These are phyloP conservation scores for Amoeboaphelidium occidentale DNA, from an alignment of 371 early-diverging fungal genomes.

Conservation along the genomic window DNA sequence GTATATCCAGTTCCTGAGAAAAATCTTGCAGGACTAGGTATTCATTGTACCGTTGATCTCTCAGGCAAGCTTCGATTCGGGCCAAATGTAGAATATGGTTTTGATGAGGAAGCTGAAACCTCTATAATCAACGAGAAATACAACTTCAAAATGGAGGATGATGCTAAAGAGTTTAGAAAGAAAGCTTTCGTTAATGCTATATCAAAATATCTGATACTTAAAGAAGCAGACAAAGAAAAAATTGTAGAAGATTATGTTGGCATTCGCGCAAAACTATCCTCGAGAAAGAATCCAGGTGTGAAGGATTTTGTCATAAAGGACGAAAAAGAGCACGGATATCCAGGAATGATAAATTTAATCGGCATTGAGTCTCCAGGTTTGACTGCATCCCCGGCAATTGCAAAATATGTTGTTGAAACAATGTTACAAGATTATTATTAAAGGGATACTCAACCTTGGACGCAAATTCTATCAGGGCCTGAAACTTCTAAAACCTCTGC, in stretches of 20 bases:
- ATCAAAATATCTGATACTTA: conserved; percentile 27
- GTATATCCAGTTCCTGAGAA: conserved; percentile 62
- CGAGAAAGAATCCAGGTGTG: conserved; percentile 33
- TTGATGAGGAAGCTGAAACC: neutral
- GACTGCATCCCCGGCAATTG: conserved; percentile 62
- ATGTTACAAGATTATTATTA: no score
- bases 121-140: conserved; percentile 8
- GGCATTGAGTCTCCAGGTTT: conserved; percentile 80
- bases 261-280: conserved; percentile 60
- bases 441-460: no score
- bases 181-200: conserved; percentile 26
- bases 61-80: conserved; percentile 51
- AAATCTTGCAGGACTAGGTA: conserved; percentile 42
- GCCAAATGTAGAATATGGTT: conserved; percentile 38
- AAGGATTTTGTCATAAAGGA: conserved; percentile 50
- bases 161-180: conserved; percentile 11
- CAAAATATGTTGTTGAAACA: conserved; percentile 38
- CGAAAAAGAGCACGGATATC: conserved; percentile 16
- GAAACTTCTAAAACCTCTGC: no score
- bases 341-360: conserved; percentile 38
- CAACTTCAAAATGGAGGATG: conserved; percentile 29
- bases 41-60: conserved; percentile 60
- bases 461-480: no score
- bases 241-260: conserved; percentile 51
- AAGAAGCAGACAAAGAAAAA: conserved; percentile 17